Base-by-base conservation (phyloP, 192 early-diverging fungal species). In the Kickxella alabastrina region DNA sequence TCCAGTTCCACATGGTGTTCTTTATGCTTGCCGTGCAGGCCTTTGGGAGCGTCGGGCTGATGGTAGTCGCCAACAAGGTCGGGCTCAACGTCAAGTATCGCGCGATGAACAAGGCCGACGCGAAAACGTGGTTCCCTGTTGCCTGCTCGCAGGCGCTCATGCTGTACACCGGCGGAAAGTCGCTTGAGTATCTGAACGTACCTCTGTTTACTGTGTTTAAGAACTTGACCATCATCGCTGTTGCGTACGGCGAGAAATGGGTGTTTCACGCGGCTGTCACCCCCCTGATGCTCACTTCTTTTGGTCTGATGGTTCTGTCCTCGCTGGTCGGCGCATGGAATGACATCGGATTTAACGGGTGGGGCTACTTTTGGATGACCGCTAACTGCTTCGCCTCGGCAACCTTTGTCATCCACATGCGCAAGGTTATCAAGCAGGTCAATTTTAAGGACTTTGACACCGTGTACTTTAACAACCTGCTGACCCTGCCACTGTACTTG, bases 381-480 rank as follows among this genome's bases (percentile, higher is more conserved):
- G 43, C 71, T 45, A 99, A 99, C 78, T 99, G 96, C 66, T 39
- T 92, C 15, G 83, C 91, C 13, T 90, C 92, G 7, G 92, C 93
- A 8, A 80, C 83, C 13, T 95, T 89, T 72, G 84, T 90, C 8
- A 76, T 99, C 52, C 83, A 89, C 52, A 91, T 99, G 89, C 90
- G 94, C 70, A 81, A 82, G 68, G 83, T 85, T 49, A 92, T 94
- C 65, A 90, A 87, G 77, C 69, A 86, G 54, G 87, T 91, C 52
- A 82, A 84, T 52, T 99, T 99, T 57, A 92, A 92, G 70, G 96
- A 99, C 61, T 95, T 93, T 74, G 96, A 99, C 68, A 97, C 94
- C 5, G 92, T 99, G 12, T 97, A 87, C 63, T 97, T 93, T 73
- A 99, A 99, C 84, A 97, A 95, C 57, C 57, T 93, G 27, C 76